phyloP scores from a whole-genome alignment of 257 asterid genomes.

The Jacaranda mimosifolia region DNA sequence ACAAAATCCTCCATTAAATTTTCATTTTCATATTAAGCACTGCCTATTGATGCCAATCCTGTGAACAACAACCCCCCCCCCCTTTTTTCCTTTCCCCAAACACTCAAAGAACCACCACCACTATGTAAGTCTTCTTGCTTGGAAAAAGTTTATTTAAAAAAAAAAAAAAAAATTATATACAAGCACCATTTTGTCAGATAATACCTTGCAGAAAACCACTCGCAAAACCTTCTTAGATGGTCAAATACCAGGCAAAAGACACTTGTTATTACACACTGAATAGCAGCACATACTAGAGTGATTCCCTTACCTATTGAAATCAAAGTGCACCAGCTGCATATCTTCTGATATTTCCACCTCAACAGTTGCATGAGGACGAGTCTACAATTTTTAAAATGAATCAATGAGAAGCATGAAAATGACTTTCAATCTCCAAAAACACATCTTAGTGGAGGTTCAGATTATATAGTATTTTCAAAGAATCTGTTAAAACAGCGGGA shows the following conservation, averaged over 20 bases:
- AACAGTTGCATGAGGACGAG: constrained; percentile 97
- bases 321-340: constrained; percentile 97
- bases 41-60: no score
- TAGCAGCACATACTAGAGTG: neutral
- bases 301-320: constrained; percentile 75
- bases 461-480: constrained; percentile 8
- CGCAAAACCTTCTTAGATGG: no score
- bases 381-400: constrained; percentile 52
- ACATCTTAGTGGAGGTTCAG: neutral
- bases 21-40: neutral
- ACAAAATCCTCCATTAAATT: neutral
- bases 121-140: no score
- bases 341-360: constrained; percentile 99
- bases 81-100: no score
- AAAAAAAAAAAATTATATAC: no score
- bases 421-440: neutral
- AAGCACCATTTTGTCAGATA: no score
- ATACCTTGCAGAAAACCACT: no score
- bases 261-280: no score
- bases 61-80: no score
- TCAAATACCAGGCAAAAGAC: no score
- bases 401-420: constrained; percentile 6
- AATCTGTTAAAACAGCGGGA: neutral
- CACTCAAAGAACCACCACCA: no score
- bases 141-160: no score